Evolutionary conservation across 768 basidiomycete genomes (phyloP), one percentile per base, ranked within the genome.

Genomic region (Suillus subluteus): DNA sequence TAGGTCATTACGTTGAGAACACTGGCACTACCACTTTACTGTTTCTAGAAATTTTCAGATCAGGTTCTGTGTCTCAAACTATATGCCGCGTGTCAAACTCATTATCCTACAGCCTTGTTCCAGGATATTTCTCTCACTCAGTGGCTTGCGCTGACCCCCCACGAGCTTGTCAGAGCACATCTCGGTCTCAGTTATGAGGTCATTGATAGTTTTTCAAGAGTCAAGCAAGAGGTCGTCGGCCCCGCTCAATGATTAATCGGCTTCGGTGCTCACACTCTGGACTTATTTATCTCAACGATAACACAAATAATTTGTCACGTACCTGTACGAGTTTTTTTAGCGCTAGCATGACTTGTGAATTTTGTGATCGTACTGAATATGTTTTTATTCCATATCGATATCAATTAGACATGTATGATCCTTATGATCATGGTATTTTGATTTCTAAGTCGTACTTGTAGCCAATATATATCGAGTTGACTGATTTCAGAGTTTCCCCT

Each of bases 1-100:
- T 69, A 84, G 88, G 88, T 1, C 90, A 91, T 71, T 90, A 90
- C 71, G 80, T 91, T 35, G 88, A 90, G 73, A 89, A 90, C 73
- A 87, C 82, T 5, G 88, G 88, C 18, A 85, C 88, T 68, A 81
- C 82, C 2, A 84, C 88, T 3, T 73, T 90, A 46, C 79, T 76
- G 67, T 87, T 85, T 72, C 79, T 91, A 7, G 88, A 91, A 72
- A 83, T 91, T n/a, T 86, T 89, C 73, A 84, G 81, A 69, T 80
- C 86, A 37, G 81, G 85, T 83, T 72, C 62, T 77, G 62, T 58
- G 61, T 71, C n/a, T 55, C 46, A 6, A 38, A 48, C 58, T 8
- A 67, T 40, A 37, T 61, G 59, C 26, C 41, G 12, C 23, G 9
- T 43, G 12, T 30, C 18, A 61, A 59, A 56, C 55, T 55, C 15